Conservation (phyloP, 768 basidiomycete genomes). For the Tricholoma terreum region DNA sequence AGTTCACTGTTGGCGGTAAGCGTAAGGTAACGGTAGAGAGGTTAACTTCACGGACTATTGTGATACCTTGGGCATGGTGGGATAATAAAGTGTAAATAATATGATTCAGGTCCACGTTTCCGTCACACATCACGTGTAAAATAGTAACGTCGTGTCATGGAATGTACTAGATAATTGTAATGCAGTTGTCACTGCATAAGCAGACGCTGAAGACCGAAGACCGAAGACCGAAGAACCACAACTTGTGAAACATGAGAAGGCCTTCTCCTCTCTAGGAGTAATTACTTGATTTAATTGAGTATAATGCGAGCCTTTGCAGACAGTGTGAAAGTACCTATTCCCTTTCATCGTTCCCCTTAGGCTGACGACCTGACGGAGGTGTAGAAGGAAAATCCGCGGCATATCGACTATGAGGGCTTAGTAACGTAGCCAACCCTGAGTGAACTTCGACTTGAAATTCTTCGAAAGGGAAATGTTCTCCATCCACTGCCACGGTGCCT, state of each 20-base stretch:
- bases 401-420: constrained; percentile 63
- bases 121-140: constrained; percentile 1
- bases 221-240: too few species aligned
- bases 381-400: constrained; percentile 47
- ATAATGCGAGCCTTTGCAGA: background rate
- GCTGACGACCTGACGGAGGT: background rate
- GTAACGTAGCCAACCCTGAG: constrained; percentile 57
- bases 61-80: constrained; percentile 41
- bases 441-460: constrained; percentile 79
- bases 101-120: background rate
- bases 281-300: too few species aligned
- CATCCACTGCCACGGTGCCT: constrained; percentile 70
- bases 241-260: too few species aligned
- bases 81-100: background rate
- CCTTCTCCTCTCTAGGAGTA: too few species aligned
- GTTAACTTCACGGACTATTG: constrained; percentile 42
- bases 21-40: background rate
- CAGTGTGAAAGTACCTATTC: background rate
- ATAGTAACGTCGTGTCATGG: background rate
- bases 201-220: too few species aligned
- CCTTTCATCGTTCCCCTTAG: background rate
- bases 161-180: too few species aligned
- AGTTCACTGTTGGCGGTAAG: constrained; percentile 43
- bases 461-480: constrained; percentile 71
- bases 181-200: too few species aligned